Conservation (phyloP, 306 rosid species). For the Trifolium repens region DNA sequence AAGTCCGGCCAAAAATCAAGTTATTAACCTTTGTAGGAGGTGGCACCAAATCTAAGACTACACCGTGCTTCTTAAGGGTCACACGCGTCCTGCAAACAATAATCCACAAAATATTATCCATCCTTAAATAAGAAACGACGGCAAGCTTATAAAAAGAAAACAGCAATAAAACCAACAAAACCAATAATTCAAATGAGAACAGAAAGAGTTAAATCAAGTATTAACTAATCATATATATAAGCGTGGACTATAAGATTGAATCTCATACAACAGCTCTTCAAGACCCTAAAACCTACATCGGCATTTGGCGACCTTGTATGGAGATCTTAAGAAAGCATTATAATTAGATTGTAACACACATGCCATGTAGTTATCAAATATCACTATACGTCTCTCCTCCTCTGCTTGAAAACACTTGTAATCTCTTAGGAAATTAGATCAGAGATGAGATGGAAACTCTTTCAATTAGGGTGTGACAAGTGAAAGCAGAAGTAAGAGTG, state of each 20-base stretch:
- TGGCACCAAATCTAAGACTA: constrained; percentile 83
- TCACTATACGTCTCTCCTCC: constrained; percentile 15
- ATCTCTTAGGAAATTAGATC: constrained; percentile 22
- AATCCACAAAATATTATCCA: constrained; percentile 34
- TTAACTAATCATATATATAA: constrained; percentile 1
- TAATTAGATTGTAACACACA: constrained; percentile 29
- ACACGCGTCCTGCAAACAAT: constrained; percentile 73
- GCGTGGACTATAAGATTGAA: constrained; percentile 13
- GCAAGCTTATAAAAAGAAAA: constrained; percentile 14
- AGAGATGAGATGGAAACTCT: constrained; percentile 32
- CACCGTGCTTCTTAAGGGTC: constrained; percentile 82
- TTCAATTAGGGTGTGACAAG: constrained; percentile 14
- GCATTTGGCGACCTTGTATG: constrained; percentile 23
- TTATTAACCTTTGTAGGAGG: constrained; percentile 95
- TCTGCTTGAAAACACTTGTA: constrained; percentile 25
- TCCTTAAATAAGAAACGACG: constrained; percentile 28
- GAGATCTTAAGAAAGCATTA: constrained; percentile 36
- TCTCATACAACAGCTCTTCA: constrained; percentile 17
- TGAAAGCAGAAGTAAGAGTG: constrained; percentile 32
- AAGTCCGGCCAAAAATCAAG: constrained; percentile 90
- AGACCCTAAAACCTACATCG: constrained; percentile 34
- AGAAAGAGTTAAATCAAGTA: constrained; percentile 25
- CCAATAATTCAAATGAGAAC: constrained; percentile 16
- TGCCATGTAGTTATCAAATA: constrained; percentile 30
- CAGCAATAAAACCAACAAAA: neutral